Evolutionary conservation across 2,329 filamentous ascomycete species (phyloP), one percentile per base, ranked within the genome.

Genomic region (Pyrenochaeta sp.): DNA sequence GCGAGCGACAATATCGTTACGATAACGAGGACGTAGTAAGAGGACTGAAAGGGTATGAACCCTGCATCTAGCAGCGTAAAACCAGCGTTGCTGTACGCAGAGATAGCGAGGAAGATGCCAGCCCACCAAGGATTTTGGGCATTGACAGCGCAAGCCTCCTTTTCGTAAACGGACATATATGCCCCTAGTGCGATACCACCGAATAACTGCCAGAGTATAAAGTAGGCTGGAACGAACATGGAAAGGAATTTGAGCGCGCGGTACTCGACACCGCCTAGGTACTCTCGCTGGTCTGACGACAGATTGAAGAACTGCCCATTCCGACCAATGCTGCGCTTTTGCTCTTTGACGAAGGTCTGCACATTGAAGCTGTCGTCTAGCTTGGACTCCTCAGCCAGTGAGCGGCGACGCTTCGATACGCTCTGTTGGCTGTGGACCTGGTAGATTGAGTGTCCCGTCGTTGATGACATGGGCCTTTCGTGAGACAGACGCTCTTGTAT

Each of bases 361-460:
- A 59, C 51, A 34, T 59, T 59, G 37, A 59, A 59, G 24, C 38
- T 42, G 21, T 51, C 51, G 21, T 42, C 36, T 22, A 46, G 19
- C 34, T 39, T 51, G 5, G 52, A 58, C 3, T 58, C 52, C n/a
- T 40, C 49, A 4, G 44, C 42, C n/a, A 42, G 31, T 15, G 55
- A 51, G 39, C 55, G 50, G 19, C 48, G 45, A 26, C 55, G 46
- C 19, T 43, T 50, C n/a, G 51, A 55, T 27, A 41, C 37, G 43
- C 37, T 52, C 26, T 55, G 55, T 9, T 52, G 52, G 31, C 43
- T 45, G 14, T 53, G 53, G 4, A 42, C 40, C 7, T 59, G 41
- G 42, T 59, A 59, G 37, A 59, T 59, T 14, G 55, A 52, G 28
- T 57, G 53, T 44, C 53, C 55, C 11, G 53, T 55, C 18, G 53